Conservation (phyloP, 257 asterid species). For the Linderniella brevidens region DNA sequence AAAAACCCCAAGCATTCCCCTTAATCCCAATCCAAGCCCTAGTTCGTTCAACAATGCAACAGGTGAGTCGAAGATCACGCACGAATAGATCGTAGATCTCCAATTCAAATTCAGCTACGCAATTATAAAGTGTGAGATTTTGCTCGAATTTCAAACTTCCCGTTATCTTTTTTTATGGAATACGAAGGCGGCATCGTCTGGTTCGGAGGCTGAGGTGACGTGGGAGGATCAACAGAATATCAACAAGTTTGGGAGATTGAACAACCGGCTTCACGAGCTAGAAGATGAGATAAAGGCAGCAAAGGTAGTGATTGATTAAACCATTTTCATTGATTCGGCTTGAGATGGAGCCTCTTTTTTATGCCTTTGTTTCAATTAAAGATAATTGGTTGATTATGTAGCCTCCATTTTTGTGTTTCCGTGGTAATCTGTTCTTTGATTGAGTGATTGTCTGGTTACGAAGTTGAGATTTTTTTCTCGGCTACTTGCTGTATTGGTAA, state of each 20-base stretch:
- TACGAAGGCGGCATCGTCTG: slow-evolving; percentile 50
- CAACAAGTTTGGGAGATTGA: slow-evolving; percentile 76
- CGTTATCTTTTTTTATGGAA: too few relatives aligned
- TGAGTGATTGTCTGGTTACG: too few relatives aligned
- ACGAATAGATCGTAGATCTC: not conserved
- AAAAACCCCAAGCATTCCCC: slow-evolving; percentile 9
- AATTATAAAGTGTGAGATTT: too few relatives aligned
- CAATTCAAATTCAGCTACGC: too few relatives aligned
- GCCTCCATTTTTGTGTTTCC: too few relatives aligned
- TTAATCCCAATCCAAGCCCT: not conserved
- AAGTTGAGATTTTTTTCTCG: too few relatives aligned
- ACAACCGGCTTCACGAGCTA: slow-evolving; percentile 78
- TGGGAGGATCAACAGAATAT: slow-evolving; percentile 98
- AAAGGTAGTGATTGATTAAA: slow-evolving; percentile 27
- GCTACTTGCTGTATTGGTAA: too few relatives aligned
- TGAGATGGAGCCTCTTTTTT: not conserved
- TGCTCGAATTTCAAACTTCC: too few relatives aligned
- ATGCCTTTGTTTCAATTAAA: not conserved
- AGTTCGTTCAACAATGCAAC: slow-evolving; percentile 22
- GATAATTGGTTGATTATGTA: not conserved
- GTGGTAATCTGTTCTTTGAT: too few relatives aligned
- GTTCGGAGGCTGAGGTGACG: slow-evolving; percentile 67
- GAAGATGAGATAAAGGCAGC: slow-evolving; percentile 83
- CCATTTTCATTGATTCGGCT: not conserved
- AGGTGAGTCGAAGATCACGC: slow-evolving; percentile 16